These are phyloP conservation scores for Gossypium trilobum DNA, from an alignment of 441 rosid species.

Conservation along the genomic window DNA sequence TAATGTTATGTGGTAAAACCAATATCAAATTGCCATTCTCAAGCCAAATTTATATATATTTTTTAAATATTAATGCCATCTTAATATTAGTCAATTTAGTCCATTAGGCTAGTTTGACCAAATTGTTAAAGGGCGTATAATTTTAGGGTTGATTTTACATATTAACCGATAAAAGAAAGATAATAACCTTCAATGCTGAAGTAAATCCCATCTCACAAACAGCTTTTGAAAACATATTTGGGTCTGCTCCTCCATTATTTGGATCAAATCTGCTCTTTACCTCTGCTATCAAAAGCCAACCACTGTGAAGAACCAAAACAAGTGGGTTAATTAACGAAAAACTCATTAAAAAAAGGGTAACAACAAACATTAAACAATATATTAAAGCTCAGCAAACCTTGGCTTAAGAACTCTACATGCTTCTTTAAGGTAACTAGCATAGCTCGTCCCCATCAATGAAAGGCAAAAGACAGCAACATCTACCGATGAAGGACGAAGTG, in stretches of 20 bases:
- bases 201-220: constrained; percentile 65
- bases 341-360: not conserved
- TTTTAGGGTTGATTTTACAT: not conserved
- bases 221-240: constrained; percentile 56
- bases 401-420: constrained; percentile 85
- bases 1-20: not conserved
- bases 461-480: constrained; percentile 88
- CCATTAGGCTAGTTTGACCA: not conserved
- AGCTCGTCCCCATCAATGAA: constrained; percentile 87
- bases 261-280: constrained; percentile 91
- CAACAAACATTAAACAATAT: constrained; percentile 3
- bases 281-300: constrained; percentile 91
- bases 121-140: not conserved
- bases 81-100: not conserved
- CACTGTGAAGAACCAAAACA: constrained; percentile 32
- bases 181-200: constrained; percentile 38
- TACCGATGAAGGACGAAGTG: constrained; percentile 48
- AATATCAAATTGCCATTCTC: not conserved
- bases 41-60: not conserved
- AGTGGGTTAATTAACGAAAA: not conserved
- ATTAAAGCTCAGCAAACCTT: constrained; percentile 31
- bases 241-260: constrained; percentile 73
- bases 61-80: too few relatives aligned
- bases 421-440: constrained; percentile 57
- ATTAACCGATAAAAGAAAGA: not conserved